phyloP scores from a whole-genome alignment of 1,284 basidiomycete species.

The Moesziomyces antarcticus region DNA sequence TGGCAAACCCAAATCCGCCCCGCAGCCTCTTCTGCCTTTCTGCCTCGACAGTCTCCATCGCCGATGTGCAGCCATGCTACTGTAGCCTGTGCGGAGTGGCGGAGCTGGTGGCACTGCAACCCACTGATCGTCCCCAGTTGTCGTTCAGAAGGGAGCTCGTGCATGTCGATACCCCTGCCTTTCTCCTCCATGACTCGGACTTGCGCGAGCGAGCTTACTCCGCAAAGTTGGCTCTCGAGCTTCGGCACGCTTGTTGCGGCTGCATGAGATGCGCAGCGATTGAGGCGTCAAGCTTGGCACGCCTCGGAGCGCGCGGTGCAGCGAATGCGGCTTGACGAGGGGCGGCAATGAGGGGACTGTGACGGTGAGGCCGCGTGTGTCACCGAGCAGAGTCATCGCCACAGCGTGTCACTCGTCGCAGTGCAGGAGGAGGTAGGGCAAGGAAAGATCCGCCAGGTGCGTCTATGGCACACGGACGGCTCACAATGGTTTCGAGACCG shows the following conservation, averaged over 20 bases:
- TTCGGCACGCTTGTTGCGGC: background rate
- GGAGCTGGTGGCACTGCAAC: background rate
- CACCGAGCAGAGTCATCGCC: background rate
- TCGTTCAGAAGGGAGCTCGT: no score
- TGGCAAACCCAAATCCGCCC: no score
- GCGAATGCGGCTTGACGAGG: background rate
- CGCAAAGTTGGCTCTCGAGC: background rate
- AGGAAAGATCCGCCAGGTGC: background rate
- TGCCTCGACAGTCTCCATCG: no score
- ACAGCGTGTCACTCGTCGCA: background rate
- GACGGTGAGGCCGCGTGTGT: background rate
- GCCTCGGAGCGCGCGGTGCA: background rate
- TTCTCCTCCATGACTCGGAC: no score
- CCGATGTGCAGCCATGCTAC: no score
- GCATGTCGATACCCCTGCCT: no score
- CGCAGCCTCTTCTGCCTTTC: background rate
- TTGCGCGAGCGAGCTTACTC: background rate
- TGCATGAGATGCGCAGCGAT: background rate
- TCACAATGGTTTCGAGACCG: background rate
- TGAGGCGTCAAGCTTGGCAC: background rate
- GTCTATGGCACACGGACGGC: background rate
- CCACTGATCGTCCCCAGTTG: background rate
- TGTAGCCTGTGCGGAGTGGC: background rate
- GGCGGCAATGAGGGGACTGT: no score
- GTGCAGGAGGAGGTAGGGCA: background rate